phyloP scores from a whole-genome alignment of 75 land plant genomes.

The Pseudotsuga menziesii region DNA sequence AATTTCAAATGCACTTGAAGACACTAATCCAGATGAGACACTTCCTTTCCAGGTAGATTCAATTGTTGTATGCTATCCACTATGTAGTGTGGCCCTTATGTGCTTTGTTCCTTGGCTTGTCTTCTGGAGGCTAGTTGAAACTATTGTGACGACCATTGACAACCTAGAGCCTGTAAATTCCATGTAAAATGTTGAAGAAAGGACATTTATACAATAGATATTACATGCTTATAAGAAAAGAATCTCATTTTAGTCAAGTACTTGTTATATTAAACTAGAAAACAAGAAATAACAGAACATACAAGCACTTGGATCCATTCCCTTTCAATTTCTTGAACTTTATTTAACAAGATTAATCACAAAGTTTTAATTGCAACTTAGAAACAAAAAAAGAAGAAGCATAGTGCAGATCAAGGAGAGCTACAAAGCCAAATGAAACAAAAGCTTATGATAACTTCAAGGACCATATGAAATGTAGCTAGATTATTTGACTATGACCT shows the following conservation, averaged over 20 bases:
- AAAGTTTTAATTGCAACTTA: too few species aligned
- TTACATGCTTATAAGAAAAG: not conserved
- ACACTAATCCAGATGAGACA: not conserved
- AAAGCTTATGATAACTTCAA: too few species aligned
- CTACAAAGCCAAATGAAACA: too few species aligned
- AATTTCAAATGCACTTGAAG: not conserved
- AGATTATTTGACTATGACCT: too few species aligned
- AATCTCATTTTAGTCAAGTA: not conserved
- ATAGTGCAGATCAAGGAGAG: too few species aligned
- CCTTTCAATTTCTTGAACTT: too few species aligned
- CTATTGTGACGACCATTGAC: not conserved
- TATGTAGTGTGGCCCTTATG: not conserved
- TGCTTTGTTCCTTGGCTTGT: constrained; percentile 1
- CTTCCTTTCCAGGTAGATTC: not conserved
- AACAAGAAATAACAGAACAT: not conserved
- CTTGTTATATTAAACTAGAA: not conserved
- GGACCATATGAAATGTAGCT: too few species aligned
- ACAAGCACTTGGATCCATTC: not conserved
- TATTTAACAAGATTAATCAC: too few species aligned
- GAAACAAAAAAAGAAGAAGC: too few species aligned
- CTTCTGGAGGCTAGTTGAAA: not conserved
- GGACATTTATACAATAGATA: not conserved
- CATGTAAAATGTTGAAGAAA: not conserved
- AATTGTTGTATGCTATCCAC: not conserved
- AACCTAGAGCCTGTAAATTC: not conserved